Evolutionary conservation across 2,329 filamentous ascomycete species (phyloP).

Genomic region (Aphanocladium album): DNA sequence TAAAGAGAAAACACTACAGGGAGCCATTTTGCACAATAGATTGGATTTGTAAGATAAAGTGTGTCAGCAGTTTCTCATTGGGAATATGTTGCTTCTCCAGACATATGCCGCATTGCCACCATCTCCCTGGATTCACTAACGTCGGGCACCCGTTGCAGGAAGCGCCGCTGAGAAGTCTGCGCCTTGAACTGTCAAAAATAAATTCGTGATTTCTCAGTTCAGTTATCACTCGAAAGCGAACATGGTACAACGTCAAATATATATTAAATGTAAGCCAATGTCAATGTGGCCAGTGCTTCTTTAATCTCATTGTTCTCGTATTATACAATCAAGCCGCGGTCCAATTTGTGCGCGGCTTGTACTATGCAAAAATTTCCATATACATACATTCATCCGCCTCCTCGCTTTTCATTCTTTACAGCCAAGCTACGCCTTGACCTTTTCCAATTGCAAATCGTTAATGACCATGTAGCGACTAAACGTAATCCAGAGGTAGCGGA

Average conservation of each 20-base stretch:
- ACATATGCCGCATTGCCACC: too few species aligned
- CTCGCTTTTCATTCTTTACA: not conserved
- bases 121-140: too few species aligned
- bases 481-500: slow-evolving; percentile 91
- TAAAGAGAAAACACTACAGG: not conserved
- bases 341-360: not conserved
- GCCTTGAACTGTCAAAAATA: too few species aligned
- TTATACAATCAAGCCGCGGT: not conserved
- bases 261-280: not conserved
- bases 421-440: slow-evolving; percentile 19
- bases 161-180: too few species aligned
- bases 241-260: not conserved
- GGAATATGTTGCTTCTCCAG: too few species aligned
- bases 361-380: not conserved
- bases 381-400: not conserved
- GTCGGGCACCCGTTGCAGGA: too few species aligned
- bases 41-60: too few species aligned
- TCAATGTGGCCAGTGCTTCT: slow-evolving; percentile 8
- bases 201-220: too few species aligned
- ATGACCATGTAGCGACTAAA: slow-evolving; percentile 92
- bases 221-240: too few species aligned
- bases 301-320: slow-evolving; percentile 6
- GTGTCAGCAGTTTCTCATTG: too few species aligned
- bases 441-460: slow-evolving; percentile 70
- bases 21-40: too few species aligned